Evolutionary conservation across 2,329 filamentous ascomycete genomes (phyloP).

Genomic region (Aspergillus fumigatus): DNA sequence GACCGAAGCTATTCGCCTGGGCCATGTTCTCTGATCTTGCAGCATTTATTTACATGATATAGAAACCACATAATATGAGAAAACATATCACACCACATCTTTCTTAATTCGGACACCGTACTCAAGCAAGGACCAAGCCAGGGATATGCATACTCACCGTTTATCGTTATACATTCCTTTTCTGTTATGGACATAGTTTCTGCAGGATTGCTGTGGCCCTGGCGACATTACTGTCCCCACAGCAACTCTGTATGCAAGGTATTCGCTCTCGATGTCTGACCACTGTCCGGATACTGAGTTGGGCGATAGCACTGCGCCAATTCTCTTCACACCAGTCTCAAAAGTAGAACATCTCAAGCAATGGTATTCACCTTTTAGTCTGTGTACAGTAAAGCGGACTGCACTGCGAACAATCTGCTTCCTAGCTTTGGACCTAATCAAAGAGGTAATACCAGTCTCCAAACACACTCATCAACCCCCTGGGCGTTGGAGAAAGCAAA

Average conservation of each 20-base stretch:
- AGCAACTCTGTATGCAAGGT: neutral
- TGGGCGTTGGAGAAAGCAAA: neutral
- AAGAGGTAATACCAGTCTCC: neutral
- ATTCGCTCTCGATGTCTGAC: neutral
- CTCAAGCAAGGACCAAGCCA: neutral
- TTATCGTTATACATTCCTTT: neutral
- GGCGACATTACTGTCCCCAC: neutral
- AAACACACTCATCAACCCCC: neutral
- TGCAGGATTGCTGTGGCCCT: neutral
- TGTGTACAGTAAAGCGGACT: neutral
- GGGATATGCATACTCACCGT: neutral
- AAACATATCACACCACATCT: neutral
- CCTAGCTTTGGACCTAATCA: neutral
- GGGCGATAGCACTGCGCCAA: neutral
- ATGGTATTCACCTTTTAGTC: neutral
- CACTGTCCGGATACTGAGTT: neutral
- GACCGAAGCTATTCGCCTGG: conserved; percentile 13
- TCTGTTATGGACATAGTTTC: neutral
- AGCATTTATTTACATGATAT: conserved; percentile 24
- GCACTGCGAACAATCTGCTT: neutral
- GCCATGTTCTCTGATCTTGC: conserved; percentile 13
- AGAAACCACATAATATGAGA: conserved; percentile 17
- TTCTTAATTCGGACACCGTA: neutral
- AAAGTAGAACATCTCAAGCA: neutral
- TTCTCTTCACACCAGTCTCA: neutral